Evolutionary conservation across 129 eudicot genomes (phyloP), one percentile per base, ranked within the genome.

Genomic region (Centrapalus pauciflorus): DNA sequence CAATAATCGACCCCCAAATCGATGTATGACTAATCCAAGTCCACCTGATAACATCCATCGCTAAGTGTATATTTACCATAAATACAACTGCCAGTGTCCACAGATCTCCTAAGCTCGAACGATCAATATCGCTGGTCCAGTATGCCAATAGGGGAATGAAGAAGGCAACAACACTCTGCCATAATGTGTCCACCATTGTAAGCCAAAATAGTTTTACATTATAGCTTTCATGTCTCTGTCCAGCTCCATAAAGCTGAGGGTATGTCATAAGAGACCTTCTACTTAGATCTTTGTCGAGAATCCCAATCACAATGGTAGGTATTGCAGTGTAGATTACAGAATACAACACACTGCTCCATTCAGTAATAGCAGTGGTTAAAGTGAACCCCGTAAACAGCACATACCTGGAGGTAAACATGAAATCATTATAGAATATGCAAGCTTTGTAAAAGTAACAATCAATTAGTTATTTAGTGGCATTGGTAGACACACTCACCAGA

Each of bases 341-440:
- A 69, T 94, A 94, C 71, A 94, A 64, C 61, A 94, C 87, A 16
- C 95, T 86, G 88, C 97, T 94, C 99, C 99, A 89, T 51, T 94
- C 99, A 0, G 89, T 94, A 27, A 94, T 77, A 0, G 99, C 93
- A 13, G 97, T 89, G 62, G 95, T 94, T 66, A 89, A 61, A 13
- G 99, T 86, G 80, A 82, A 94, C 33, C 75, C 71, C 0, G 93
- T 89, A 70, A 82, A 94, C 28, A 94, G 85, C 45, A 69, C 87
- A 38, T 86, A 94, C 99, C 99, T 89, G 80, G 50, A 61, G 14
- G 66, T 41, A 78, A 66, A 54, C 38, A 48, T 38, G 48, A 11
- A 45, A 9, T 64, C 17, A 12, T 77, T 30, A n/a, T n/a, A 76
- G 48, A 38, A 45, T 54, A 61, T 34, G 41, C 57, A 23, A 14